Conservation (phyloP, 306 rosid species). For the Pueraria montana region DNA sequence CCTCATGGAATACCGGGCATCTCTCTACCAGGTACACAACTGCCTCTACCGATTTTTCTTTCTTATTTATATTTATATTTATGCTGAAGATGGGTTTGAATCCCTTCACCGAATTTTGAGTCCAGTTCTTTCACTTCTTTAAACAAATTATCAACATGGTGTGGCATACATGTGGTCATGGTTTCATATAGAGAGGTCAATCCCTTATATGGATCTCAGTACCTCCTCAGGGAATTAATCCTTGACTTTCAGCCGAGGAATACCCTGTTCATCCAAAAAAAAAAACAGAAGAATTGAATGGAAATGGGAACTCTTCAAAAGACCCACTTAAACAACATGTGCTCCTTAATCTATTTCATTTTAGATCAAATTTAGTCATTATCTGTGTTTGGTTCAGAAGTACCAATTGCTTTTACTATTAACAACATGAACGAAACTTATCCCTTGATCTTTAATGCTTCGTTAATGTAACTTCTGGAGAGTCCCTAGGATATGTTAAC, state of each 20-base stretch:
- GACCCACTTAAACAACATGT: background rate
- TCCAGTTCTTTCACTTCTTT: background rate
- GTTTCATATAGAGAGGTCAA: no score
- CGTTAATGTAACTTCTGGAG: background rate
- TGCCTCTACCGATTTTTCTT: background rate
- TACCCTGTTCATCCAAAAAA: no score
- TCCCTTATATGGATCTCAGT: no score
- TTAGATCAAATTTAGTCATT: background rate
- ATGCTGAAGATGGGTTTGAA: background rate
- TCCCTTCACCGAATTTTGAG: background rate
- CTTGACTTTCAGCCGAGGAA: no score
- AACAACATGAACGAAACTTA: background rate
- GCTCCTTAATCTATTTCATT: background rate
- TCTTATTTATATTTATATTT: background rate
- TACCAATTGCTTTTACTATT: background rate
- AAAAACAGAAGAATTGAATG: no score
- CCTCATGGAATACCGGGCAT: constrained; percentile 57
- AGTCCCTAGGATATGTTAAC: background rate
- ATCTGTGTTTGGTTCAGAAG: background rate
- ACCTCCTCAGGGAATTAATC: no score
- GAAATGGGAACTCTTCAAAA: background rate
- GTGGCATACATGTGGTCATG: no score
- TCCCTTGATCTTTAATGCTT: background rate
- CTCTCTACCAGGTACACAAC: constrained; percentile 63
- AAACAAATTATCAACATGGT: no score